Percentiles rank a stretch among this genome's conserved stretches.
Conservation (phyloP, 108 stramenopile genomes). For the Epipyxis sp. region DNA sequence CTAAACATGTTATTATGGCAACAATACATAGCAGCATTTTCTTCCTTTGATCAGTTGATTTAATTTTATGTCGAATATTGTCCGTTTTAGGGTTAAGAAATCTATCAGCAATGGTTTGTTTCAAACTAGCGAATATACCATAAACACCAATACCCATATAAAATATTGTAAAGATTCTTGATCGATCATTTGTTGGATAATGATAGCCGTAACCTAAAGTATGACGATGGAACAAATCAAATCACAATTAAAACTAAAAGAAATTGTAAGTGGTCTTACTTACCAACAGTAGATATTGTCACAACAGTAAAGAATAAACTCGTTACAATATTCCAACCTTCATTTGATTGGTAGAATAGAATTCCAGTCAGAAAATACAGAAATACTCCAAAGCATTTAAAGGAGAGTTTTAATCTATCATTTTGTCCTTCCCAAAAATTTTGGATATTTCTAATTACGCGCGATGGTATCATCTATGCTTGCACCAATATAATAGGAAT, state of each 20-base stretch:
- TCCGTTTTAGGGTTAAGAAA: no score
- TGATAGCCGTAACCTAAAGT: background rate
- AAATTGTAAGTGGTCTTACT: background rate
- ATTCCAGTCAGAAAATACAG: background rate
- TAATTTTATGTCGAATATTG: background rate
- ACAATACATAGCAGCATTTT: background rate
- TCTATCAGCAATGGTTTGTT: no score
- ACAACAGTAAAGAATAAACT: background rate
- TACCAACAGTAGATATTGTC: background rate
- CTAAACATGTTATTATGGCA: background rate
- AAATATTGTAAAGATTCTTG: background rate
- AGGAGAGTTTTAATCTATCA: no score
- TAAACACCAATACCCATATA: background rate
- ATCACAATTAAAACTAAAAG: background rate
- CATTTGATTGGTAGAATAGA: background rate
- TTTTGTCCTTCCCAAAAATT: no score
- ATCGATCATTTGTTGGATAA: background rate
- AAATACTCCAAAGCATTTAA: no score
- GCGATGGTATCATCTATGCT: no score
- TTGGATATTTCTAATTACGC: no score
- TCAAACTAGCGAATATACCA: background rate
- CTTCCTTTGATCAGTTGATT: background rate
- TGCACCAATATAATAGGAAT: no score
- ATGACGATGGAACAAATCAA: background rate
- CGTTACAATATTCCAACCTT: background rate